Base-by-base conservation (phyloP, 164 flowering plant species). In the Dillenia suffruticosa region DNA sequence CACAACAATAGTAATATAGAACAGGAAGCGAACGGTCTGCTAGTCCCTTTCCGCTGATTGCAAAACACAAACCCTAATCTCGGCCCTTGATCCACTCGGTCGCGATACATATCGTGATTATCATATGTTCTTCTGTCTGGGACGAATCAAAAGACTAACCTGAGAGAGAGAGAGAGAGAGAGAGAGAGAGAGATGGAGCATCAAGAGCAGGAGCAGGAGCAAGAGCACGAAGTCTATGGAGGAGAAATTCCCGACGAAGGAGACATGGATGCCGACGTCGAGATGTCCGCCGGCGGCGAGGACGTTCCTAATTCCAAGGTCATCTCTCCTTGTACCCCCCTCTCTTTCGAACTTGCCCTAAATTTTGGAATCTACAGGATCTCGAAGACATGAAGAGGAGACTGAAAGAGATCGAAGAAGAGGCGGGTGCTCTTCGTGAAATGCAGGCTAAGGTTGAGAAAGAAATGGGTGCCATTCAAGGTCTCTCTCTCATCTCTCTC, bases 381-480 rank as follows among this genome's bases (percentile, higher is more conserved):
- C 40, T 32, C 0, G 40, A 32, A 32, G 40, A 54, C 43, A 74
- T 74, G 78, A 74, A 70, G 72, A 67, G 61, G 74, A 63, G 78
- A 51, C 49, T 74, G 51, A 68, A 70, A 67, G 74, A 70, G 66
- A 74, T 74, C 11, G 78, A 74, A 49, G 78, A 74, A 9, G 78
- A 74, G 68, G 78, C 78, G n/a, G 72, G 57, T 6, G 78, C 72
- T 9, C 74, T 74, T 51, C 74, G 75, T 9, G 78, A 74, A 49
- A 74, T 74, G 74, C 88, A 81, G 65, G 81, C 85, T 40, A 81
- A 79, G 60, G 84, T 79, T 26, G 84, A 83, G 72, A 81, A 77
- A 64, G 86, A 81, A 68, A 83, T 79, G 83, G 84, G 82, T 14
- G 70, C 73, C 45, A 77, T 57, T 22, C 83, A 79, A 81, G 86